Percentiles rank a stretch among this genome's conserved stretches.
These are phyloP conservation scores for Ceratocystis smalleyi DNA, from an alignment of 2,329 filamentous ascomycete genomes.

Conservation along the genomic window DNA sequence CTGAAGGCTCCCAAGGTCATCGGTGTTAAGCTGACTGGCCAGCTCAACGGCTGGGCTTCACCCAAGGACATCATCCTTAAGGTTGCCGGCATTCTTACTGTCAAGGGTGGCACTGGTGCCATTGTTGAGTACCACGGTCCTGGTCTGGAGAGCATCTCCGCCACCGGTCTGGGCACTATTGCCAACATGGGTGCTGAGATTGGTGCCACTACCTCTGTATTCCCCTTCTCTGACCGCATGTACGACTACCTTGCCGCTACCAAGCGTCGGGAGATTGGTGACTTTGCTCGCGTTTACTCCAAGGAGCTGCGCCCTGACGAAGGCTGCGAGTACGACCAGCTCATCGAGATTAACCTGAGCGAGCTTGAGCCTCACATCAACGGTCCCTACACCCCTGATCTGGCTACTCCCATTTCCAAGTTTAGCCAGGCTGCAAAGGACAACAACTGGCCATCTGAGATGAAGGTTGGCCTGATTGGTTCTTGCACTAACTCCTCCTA, in stretches of 20 bases:
- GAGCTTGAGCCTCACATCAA: constrained; percentile 97
- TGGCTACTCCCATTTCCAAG: constrained; percentile 94
- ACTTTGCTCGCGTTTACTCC: constrained; percentile 73
- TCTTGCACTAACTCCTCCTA: constrained; percentile 89
- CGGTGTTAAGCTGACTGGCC: constrained; percentile 84
- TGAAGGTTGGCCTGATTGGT: constrained; percentile 93
- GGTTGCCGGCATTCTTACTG: constrained; percentile 89
- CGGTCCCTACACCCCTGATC: constrained; percentile 94
- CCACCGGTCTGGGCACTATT: constrained; percentile 75
- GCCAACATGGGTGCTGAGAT: constrained; percentile 59
- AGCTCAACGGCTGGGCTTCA: constrained; percentile 78
- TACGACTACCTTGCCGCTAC: constrained; percentile 88
- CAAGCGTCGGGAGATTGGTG: constrained; percentile 78
- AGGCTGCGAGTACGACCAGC: constrained; percentile 85
- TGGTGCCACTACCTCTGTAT: constrained; percentile 79
- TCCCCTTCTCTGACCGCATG: constrained; percentile 97
- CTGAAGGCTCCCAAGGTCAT: constrained; percentile 95
- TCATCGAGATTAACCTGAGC: constrained; percentile 89
- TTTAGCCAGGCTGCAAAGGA: constrained; percentile 87
- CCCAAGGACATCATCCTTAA: constrained; percentile 95
- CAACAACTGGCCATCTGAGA: constrained; percentile 89
- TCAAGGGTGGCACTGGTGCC: constrained; percentile 92
- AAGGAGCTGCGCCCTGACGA: constrained; percentile 75
- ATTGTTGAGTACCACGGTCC: constrained; percentile 66
- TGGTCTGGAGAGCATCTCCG: constrained; percentile 51